Evolutionary conservation across 2,329 filamentous ascomycete species (phyloP).

Genomic region (Cladobotryum protrusum): DNA sequence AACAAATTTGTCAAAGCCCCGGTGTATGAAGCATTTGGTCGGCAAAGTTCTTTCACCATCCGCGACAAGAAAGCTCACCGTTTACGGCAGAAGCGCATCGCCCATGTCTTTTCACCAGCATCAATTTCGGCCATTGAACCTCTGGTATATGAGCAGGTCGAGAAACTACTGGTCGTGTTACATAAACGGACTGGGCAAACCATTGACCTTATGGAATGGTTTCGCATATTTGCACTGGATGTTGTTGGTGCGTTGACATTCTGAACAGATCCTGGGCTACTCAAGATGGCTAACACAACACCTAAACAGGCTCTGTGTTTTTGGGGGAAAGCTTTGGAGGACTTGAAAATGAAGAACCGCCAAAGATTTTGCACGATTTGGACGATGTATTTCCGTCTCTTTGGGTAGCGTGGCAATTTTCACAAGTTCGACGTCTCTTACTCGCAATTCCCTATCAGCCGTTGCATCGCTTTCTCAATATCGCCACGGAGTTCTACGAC

Average conservation of each 20-base stretch:
- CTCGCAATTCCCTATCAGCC: too few species aligned
- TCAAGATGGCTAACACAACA: too few species aligned
- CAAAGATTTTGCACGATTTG: constrained; percentile 1
- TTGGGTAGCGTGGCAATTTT: constrained; percentile 2
- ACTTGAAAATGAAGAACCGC: background rate
- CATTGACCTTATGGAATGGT: constrained; percentile 1
- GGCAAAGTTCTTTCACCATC: background rate
- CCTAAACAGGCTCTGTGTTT: too few species aligned
- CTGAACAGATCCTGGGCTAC: too few species aligned
- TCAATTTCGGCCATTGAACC: background rate
- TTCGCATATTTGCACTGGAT: constrained; percentile 3
- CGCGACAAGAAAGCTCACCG: background rate
- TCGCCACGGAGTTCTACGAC: too few species aligned
- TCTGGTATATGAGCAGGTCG: background rate
- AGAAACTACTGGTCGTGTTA: background rate
- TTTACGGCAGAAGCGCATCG: background rate
- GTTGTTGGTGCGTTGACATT: background rate
- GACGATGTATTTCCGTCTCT: constrained; percentile 4
- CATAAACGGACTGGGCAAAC: background rate
- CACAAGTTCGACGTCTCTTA: too few species aligned
- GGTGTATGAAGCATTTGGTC: background rate
- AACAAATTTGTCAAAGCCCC: constrained; percentile 1
- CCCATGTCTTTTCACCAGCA: background rate
- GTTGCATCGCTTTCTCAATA: too few species aligned
- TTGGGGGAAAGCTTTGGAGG: background rate